A percentile compares a stretch with the other conserved stretches of the same genome.
These are phyloP conservation scores for Ophiostoma sp. DNA, from an alignment of 2,329 filamentous ascomycete genomes.

Conservation along the genomic window DNA sequence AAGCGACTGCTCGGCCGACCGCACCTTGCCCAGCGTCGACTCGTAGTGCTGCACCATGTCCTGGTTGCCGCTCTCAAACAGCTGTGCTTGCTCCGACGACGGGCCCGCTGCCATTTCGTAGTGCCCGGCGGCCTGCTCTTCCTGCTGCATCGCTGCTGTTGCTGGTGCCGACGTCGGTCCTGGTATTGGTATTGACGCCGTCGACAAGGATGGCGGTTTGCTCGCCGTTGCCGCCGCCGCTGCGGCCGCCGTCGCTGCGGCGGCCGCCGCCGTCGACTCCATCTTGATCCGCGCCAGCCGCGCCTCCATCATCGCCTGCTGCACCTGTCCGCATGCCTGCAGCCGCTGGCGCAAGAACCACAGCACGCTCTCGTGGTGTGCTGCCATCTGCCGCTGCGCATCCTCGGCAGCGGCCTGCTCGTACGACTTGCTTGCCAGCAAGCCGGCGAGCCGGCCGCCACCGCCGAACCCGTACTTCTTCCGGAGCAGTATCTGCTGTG, in stretches of 20 bases:
- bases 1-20: slow-evolving; percentile 86
- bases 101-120: slow-evolving; percentile 52
- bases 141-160: background rate
- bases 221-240: slow-evolving; percentile 17
- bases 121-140: background rate
- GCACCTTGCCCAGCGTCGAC: slow-evolving; percentile 88
- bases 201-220: background rate
- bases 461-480: slow-evolving; percentile 55
- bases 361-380: slow-evolving; percentile 74
- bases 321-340: slow-evolving; percentile 69
- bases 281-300: slow-evolving; percentile 78
- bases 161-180: slow-evolving; percentile 34
- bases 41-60: slow-evolving; percentile 91
- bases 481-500: slow-evolving; percentile 62
- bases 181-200: background rate
- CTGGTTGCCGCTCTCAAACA: slow-evolving; percentile 90
- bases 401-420: slow-evolving; percentile 72
- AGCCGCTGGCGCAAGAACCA: slow-evolving; percentile 73
- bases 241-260: slow-evolving; percentile 16
- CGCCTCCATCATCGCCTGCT: slow-evolving; percentile 90
- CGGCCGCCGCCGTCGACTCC: slow-evolving; percentile 47
- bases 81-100: slow-evolving; percentile 68
- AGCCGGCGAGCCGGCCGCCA: slow-evolving; percentile 30
- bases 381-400: slow-evolving; percentile 57
- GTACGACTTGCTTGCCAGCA: slow-evolving; percentile 37